phyloP scores from a whole-genome alignment of 805 yeast species.

The Starmera quercuum region DNA sequence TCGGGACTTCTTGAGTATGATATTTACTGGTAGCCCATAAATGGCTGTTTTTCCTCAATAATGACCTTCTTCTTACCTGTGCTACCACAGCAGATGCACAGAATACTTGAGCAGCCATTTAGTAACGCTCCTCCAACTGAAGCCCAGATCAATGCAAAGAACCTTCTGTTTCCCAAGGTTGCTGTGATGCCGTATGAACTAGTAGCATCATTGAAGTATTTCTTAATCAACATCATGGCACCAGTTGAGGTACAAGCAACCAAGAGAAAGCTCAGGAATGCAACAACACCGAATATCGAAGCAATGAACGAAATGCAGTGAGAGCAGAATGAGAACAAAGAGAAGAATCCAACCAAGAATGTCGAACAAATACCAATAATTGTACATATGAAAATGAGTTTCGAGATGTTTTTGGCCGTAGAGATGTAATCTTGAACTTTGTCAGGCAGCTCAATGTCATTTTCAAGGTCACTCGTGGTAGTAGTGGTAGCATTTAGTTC shows the following conservation, averaged over 20 bases:
- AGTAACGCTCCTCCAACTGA: slow-evolving; percentile 41
- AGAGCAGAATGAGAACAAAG: slow-evolving; percentile 38
- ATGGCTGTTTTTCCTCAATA: slow-evolving; percentile 2
- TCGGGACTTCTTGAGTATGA: too few species aligned
- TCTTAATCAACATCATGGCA: slow-evolving; percentile 39
- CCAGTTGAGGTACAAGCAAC: slow-evolving; percentile 59
- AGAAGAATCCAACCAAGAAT: slow-evolving; percentile 33
- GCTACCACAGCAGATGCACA: slow-evolving; percentile 36
- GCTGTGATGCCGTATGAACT: slow-evolving; percentile 48
- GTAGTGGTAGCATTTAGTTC: slow-evolving; percentile 14
- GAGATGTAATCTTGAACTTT: slow-evolving; percentile 38
- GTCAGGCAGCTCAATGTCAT: slow-evolving; percentile 44
- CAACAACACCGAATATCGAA: slow-evolving; percentile 34
- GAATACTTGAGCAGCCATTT: slow-evolving; percentile 23
- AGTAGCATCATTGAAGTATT: slow-evolving; percentile 41
- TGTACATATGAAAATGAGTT: slow-evolving; percentile 52
- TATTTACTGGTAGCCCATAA: slow-evolving; percentile 5
- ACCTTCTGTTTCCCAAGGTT: slow-evolving; percentile 35
- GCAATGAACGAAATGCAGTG: slow-evolving; percentile 38
- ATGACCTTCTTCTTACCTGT: slow-evolving; percentile 5
- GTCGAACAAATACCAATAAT: slow-evolving; percentile 39
- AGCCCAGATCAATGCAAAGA: slow-evolving; percentile 60
- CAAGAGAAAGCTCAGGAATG: slow-evolving; percentile 29
- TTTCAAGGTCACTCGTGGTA: slow-evolving; percentile 22
- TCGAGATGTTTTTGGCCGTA: slow-evolving; percentile 38